Evolutionary conservation across 225 moss, liverwort and hornwort genomes (phyloP).

Genomic region (Takakia lepidozioides): DNA sequence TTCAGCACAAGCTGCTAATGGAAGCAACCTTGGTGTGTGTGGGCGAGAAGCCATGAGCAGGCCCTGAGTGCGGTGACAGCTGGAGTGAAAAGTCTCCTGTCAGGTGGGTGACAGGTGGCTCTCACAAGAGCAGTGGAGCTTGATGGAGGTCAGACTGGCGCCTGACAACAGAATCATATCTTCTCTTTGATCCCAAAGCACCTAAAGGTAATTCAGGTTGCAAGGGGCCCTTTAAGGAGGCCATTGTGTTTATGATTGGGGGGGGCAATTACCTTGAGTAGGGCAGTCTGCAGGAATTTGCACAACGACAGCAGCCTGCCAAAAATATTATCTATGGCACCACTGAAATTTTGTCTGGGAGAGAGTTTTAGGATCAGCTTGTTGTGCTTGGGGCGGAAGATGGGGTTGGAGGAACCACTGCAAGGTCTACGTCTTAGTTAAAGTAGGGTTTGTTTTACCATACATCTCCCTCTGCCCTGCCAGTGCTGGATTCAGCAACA

Average conservation of each 20-base stretch:
- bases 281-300: slow-evolving; percentile 91
- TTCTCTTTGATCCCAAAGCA: slow-evolving; percentile 86
- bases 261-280: slow-evolving; percentile 98
- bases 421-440: no score
- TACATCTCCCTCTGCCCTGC: no score
- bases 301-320: slow-evolving; percentile 83
- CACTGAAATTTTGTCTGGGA: slow-evolving; percentile 85
- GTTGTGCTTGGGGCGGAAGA: slow-evolving; percentile 77
- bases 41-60: slow-evolving; percentile 85
- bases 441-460: no score
- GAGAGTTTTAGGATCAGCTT: slow-evolving; percentile 90
- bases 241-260: slow-evolving; percentile 97
- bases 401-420: slow-evolving; percentile 60
- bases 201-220: slow-evolving; percentile 66
- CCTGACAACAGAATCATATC: slow-evolving; percentile 88
- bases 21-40: slow-evolving; percentile 84
- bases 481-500: no score
- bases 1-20: slow-evolving; percentile 61
- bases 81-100: slow-evolving; percentile 91
- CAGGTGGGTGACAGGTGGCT: slow-evolving; percentile 85
- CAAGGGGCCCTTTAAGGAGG: slow-evolving; percentile 94
- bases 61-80: slow-evolving; percentile 89
- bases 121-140: slow-evolving; percentile 78
- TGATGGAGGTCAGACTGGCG: slow-evolving; percentile 88
- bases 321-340: slow-evolving; percentile 94